phyloP scores from a whole-genome alignment of 2,329 filamentous ascomycete genomes.

The Hypomyces rosellus region DNA sequence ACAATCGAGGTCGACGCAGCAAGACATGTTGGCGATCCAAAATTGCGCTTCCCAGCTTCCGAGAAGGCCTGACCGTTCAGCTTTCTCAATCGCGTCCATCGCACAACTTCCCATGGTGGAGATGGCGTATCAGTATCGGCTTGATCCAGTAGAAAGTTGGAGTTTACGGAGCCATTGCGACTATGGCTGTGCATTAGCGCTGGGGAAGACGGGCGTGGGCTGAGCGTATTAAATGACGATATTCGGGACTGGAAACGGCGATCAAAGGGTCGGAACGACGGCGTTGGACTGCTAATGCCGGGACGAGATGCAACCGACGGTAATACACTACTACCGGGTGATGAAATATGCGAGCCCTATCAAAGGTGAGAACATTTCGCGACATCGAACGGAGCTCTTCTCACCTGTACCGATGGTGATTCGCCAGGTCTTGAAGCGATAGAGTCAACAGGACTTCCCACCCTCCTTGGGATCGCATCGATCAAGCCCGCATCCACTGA shows the following conservation, averaged over 20 bases:
- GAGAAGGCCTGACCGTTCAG: slow-evolving; percentile 87
- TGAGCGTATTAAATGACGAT: slow-evolving; percentile 46
- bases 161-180: slow-evolving; percentile 71
- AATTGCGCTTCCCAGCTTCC: slow-evolving; percentile 84
- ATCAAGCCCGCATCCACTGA: slow-evolving; percentile 41
- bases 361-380: slow-evolving; percentile 20
- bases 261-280: slow-evolving; percentile 88
- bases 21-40: slow-evolving; percentile 85
- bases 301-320: slow-evolving; percentile 62
- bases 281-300: slow-evolving; percentile 62
- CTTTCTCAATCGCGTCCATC: slow-evolving; percentile 91
- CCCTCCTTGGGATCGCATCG: slow-evolving; percentile 47
- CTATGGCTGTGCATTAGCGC: slow-evolving; percentile 72
- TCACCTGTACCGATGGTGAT: slow-evolving; percentile 74
- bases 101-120: slow-evolving; percentile 91
- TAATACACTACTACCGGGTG: slow-evolving; percentile 68
- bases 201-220: slow-evolving; percentile 68
- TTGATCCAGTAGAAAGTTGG: slow-evolving; percentile 56
- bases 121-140: slow-evolving; percentile 64
- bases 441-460: slow-evolving; percentile 63
- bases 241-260: slow-evolving; percentile 88
- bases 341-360: slow-evolving; percentile 56
- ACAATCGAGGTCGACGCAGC: slow-evolving; percentile 83
- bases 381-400: slow-evolving; percentile 16
- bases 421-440: slow-evolving; percentile 72